Evolutionary conservation across 441 rosid species (phyloP).

Genomic region (Lepidium campestre): DNA sequence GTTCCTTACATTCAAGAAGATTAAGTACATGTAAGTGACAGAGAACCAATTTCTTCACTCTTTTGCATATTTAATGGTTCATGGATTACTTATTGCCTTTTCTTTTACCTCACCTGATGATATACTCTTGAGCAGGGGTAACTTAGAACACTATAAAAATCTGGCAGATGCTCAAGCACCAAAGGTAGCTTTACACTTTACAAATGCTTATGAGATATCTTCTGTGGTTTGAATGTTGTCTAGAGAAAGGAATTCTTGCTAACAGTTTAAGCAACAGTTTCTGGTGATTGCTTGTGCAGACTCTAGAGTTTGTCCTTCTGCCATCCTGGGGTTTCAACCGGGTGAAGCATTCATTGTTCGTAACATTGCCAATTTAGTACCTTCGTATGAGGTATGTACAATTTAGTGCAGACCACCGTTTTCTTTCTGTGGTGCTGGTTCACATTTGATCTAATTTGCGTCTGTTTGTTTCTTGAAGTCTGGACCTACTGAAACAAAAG

Average conservation of each 20-base stretch:
- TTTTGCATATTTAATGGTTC: conserved; percentile 6
- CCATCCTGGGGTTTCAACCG: conserved; percentile 82
- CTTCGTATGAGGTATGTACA: conserved; percentile 59
- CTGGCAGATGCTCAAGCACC: conserved; percentile 79
- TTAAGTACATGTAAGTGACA: conserved; percentile 59
- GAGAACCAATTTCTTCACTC: not conserved
- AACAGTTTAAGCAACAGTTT: conserved; percentile 56
- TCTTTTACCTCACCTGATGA: conserved; percentile 9
- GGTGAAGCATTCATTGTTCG: conserved; percentile 94
- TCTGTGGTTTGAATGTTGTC: not conserved
- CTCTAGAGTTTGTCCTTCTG: conserved; percentile 95
- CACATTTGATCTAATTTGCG: not conserved
- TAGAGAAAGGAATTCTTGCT: conserved; percentile 27
- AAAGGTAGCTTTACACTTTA: conserved; percentile 43
- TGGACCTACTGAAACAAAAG: conserved; percentile 91
- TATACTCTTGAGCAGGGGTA: conserved; percentile 45
- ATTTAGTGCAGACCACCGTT: not conserved
- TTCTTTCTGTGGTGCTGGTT: not conserved
- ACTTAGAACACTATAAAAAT: conserved; percentile 55
- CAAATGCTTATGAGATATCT: not conserved
- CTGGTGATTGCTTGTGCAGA: conserved; percentile 97
- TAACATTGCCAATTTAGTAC: conserved; percentile 87
- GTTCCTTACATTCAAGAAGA: conserved; percentile 67
- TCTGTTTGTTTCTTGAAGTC: conserved; percentile 33
- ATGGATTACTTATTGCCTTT: not conserved